A percentile compares a stretch with the other conserved stretches of the same genome.
Conservation (phyloP, 169 alveolate genomes). For the Babesia ovis region DNA sequence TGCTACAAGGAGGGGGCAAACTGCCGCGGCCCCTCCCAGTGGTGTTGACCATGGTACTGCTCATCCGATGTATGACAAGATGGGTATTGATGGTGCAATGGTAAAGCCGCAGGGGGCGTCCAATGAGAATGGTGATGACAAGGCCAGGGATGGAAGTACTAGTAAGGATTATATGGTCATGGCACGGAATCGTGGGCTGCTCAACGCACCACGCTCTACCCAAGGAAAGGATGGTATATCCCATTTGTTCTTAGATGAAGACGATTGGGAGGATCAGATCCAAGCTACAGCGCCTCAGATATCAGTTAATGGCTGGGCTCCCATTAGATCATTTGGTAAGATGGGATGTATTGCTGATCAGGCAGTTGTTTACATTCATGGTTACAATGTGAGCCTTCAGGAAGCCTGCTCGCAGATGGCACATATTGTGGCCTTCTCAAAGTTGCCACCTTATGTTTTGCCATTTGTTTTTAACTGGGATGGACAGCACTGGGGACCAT, state of each 20-base stretch:
- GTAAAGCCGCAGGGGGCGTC: neutral
- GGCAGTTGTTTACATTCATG: constrained; percentile 85
- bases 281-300: constrained; percentile 64
- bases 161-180: neutral
- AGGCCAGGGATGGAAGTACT: neutral
- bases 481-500: constrained; percentile 77
- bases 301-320: constrained; percentile 74
- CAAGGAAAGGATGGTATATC: constrained; percentile 59
- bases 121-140: neutral
- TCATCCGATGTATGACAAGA: neutral
- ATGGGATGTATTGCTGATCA: constrained; percentile 77
- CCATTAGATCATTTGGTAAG: constrained; percentile 71
- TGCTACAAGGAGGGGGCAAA: neutral
- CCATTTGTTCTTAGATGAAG: constrained; percentile 76
- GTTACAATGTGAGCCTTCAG: constrained; percentile 81
- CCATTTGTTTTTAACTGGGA: constrained; percentile 85
- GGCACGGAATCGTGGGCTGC: neutral
- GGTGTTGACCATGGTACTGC: neutral
- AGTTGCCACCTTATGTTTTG: constrained; percentile 77
- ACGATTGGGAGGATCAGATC: constrained; percentile 77
- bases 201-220: constrained; percentile 19
- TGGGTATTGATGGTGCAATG: neutral
- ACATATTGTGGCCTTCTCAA: constrained; percentile 79
- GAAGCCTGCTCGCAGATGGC: constrained; percentile 83
- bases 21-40: neutral